Evolutionary conservation across 805 yeast species (phyloP), one percentile per base, ranked within the genome.

Genomic region (Wickerhamomyces xylosicus): DNA sequence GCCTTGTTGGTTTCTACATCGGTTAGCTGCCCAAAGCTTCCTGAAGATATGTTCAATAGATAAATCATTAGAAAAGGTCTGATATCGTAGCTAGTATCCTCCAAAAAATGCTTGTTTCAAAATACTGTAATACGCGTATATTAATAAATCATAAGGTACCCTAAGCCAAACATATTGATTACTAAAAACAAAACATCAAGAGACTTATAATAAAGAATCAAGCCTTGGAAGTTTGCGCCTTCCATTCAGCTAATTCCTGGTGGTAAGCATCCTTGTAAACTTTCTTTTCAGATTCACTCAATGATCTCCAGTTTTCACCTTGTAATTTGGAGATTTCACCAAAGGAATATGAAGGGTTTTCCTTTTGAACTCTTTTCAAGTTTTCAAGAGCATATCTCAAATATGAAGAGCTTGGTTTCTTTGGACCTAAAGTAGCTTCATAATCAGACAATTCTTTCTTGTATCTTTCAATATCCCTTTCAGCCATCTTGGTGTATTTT

Each of bases 251-350:
- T 13, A 62, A 53, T 21, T 57, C 58, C 28, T 49, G 25, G 50
- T 34, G 29, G 27, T 25, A 33, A 3, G n/a, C 25, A 4, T 36
- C 38, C 15, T 31, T 27, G 37, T 38, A 52, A 3, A 21, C 90
- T 51, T 66, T 69, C 71, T 87, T 89, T 47, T 81, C 86, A 31
- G 74, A 79, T 41, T 74, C 82, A 42, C 69, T 64, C 54, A 90
- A 68, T 40, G 79, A 79, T 70, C 79, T 85, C 98, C 98, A 90
- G 63, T 74, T 77, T 58, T 84, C 87, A 56, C 96, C 96, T 52
- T 87, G 80, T 44, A 84, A 61, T 63, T 79, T 85, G 14, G 63
- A 60, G 33, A 65, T 29, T 37, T 64, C 71, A 14, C 61, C 15
- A 31, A 40, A 22, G 0, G 46, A 5, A 8, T 34, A 32, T 11